A percentile compares a stretch with the other conserved stretches of the same genome.
These are phyloP conservation scores for Tetragonia tetragonoides DNA, from an alignment of 148 eudicot genomes.

Conservation along the genomic window DNA sequence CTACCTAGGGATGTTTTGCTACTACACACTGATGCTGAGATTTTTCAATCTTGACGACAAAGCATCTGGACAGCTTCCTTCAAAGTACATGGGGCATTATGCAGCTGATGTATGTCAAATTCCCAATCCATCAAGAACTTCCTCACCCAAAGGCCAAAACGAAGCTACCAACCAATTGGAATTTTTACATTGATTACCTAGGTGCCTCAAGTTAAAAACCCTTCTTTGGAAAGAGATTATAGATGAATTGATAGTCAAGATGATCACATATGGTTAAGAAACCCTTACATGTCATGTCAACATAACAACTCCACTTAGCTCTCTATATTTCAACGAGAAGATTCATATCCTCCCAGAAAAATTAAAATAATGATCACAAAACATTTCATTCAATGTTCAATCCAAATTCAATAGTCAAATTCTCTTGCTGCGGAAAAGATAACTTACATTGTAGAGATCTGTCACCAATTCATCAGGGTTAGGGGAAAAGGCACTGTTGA, in stretches of 20 bases:
- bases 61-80: no score
- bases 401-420: background rate
- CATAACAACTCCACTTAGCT: background rate
- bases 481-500: conserved; percentile 94
- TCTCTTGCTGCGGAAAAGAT: background rate
- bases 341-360: background rate
- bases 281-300: background rate
- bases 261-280: background rate
- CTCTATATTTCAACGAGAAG: background rate
- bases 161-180: no score
- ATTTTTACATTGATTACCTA: no score
- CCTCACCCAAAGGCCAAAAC: no score
- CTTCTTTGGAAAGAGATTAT: background rate
- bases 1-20: no score
- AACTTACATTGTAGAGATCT: conserved; percentile 82
- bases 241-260: no score
- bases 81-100: no score
- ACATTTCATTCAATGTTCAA: background rate
- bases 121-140: no score
- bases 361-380: background rate
- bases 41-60: no score
- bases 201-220: background rate
- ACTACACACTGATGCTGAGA: no score
- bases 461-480: conserved; percentile 81
- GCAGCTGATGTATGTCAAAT: no score